Evolutionary conservation across 2,329 filamentous ascomycete genomes (phyloP).

Genomic region (Exutisphaerella laricina): DNA sequence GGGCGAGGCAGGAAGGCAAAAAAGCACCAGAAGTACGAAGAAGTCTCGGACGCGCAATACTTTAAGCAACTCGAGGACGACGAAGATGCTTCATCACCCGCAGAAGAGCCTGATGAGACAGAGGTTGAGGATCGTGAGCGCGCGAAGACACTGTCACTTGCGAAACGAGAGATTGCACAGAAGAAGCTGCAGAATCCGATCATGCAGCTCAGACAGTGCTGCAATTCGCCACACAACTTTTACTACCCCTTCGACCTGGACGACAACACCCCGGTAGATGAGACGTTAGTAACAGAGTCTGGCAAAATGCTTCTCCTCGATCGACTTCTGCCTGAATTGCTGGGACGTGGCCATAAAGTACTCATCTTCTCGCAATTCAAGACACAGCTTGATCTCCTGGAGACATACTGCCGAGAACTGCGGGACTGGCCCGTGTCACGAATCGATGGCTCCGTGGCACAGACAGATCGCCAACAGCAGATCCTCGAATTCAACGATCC

Average conservation of each 20-base stretch:
- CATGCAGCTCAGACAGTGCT: slow-evolving; percentile 85
- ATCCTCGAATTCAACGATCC: slow-evolving; percentile 47
- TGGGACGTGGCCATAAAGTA: slow-evolving; percentile 75
- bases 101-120: slow-evolving; percentile 35
- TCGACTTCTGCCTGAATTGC: slow-evolving; percentile 69
- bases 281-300: slow-evolving; percentile 76
- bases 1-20: slow-evolving; percentile 48
- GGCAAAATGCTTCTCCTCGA: slow-evolving; percentile 97
- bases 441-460: slow-evolving; percentile 82
- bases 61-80: slow-evolving; percentile 65
- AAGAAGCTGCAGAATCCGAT: slow-evolving; percentile 93
- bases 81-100: slow-evolving; percentile 43
- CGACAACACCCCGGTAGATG: slow-evolving; percentile 59
- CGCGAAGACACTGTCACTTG: slow-evolving; percentile 65
- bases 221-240: slow-evolving; percentile 93
- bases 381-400: slow-evolving; percentile 82
- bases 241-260: slow-evolving; percentile 77
- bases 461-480: slow-evolving; percentile 50
- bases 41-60: slow-evolving; percentile 77
- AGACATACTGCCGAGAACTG: slow-evolving; percentile 76
- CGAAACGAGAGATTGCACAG: slow-evolving; percentile 77
- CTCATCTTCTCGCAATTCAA: slow-evolving; percentile 97
- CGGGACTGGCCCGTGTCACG: slow-evolving; percentile 77
- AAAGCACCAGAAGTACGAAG: slow-evolving; percentile 57
- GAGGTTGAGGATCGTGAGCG: slow-evolving; percentile 59